These are phyloP conservation scores for Scleroderma bovista DNA, from an alignment of 768 basidiomycete genomes.

Conservation along the genomic window DNA sequence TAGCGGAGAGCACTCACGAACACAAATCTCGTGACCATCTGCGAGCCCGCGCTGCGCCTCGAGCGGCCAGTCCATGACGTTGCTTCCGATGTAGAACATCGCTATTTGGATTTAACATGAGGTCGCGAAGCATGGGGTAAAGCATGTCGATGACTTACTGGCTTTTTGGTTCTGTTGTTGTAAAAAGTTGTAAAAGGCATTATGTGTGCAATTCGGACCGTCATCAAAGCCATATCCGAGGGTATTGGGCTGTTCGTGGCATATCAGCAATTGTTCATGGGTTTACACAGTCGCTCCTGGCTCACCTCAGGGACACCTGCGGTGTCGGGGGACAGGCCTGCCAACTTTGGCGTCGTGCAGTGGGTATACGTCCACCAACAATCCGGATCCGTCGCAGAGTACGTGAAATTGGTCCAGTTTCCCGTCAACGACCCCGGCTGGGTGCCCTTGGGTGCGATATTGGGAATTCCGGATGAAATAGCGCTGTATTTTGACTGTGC, in stretches of 20 bases:
- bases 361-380: slow-evolving; percentile 39
- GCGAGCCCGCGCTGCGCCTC: slow-evolving; percentile 48
- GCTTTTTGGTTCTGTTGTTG: slow-evolving; percentile 52
- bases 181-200: slow-evolving; percentile 55
- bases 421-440: slow-evolving; percentile 20
- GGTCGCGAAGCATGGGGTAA: background rate
- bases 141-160: slow-evolving; percentile 33
- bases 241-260: slow-evolving; percentile 39
- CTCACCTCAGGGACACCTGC: slow-evolving; percentile 43
- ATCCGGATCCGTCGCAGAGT: slow-evolving; percentile 40
- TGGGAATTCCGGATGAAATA: slow-evolving; percentile 41
- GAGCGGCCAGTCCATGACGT: slow-evolving; percentile 49
- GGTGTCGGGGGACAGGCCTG: slow-evolving; percentile 41
- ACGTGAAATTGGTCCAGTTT: slow-evolving; percentile 30
- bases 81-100: slow-evolving; percentile 60
- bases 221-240: slow-evolving; percentile 64
- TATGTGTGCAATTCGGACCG: slow-evolving; percentile 62
- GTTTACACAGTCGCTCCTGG: background rate
- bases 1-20: slow-evolving; percentile 38
- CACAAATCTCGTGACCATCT: slow-evolving; percentile 59
- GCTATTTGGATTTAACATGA: slow-evolving; percentile 27
- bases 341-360: slow-evolving; percentile 44
- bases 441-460: slow-evolving; percentile 37
- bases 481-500: slow-evolving; percentile 39
- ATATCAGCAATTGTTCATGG: background rate